Conservation (phyloP, 2,329 filamentous ascomycete genomes). For the Aspergillus sp. region DNA sequence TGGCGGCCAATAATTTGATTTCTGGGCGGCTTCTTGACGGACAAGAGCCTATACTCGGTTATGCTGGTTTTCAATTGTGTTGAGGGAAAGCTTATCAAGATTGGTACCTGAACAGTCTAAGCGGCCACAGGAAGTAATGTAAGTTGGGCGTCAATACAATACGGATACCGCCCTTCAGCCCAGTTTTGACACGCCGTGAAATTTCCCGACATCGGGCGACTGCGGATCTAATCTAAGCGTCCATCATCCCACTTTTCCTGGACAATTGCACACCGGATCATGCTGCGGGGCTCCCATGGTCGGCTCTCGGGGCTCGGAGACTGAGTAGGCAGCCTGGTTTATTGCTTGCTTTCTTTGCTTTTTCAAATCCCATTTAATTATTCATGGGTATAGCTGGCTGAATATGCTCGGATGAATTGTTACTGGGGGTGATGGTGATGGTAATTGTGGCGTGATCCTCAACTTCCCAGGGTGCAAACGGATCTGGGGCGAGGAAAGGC, state of each 20-base stretch:
- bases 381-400: not conserved
- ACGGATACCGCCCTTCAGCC: not conserved
- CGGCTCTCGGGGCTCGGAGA: slow-evolving; percentile 1
- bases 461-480: not conserved
- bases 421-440: not conserved
- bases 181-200: not conserved
- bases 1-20: not conserved
- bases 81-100: not conserved
- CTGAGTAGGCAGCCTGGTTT: not conserved
- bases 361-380: not conserved
- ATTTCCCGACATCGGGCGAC: slow-evolving; percentile 27
- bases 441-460: not conserved
- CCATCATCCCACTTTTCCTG: slow-evolving; percentile 13
- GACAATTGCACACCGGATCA: slow-evolving; percentile 7
- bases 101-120: not conserved
- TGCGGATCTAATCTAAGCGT: slow-evolving; percentile 26
- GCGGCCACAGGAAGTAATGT: not conserved
- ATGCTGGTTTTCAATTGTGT: no score
- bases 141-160: not conserved
- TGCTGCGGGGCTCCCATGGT: slow-evolving; percentile 9
- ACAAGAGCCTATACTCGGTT: no score
- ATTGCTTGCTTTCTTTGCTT: not conserved
- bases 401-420: no score
- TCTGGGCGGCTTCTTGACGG: not conserved
- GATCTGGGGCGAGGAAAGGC: no score